Base-by-base conservation (phyloP, 257 asterid species). In the Plantago ovata region DNA sequence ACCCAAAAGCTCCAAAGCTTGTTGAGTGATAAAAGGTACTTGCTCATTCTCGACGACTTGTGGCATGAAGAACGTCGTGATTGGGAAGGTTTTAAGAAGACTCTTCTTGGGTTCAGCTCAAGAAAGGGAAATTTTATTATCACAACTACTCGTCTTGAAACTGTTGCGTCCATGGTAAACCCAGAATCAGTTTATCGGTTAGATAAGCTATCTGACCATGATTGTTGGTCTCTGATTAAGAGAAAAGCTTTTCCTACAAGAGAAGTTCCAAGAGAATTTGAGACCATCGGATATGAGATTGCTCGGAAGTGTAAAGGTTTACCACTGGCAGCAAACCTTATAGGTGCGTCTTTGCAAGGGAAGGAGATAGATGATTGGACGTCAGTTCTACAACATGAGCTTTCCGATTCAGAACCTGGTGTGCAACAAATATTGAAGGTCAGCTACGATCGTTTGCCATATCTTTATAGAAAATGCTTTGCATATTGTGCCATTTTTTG, bases 1-100 rank as follows among this genome's bases (percentile, higher is more conserved):
- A 15, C 9, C 5, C 1, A 6, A 10, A 46, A 15, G 53, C 18
- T 46, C 15, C 53, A 46, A 7, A 10, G 15, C 5, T 8, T 3
- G 5, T 10, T 46, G 22, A 46, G 4, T 0, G 1, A 22, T 7
- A 46, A 46, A 18, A 15, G 53, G 15, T 46, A n/a, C 15, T 46
- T 46, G 11, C 67, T 64, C 19, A 20, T 70, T 8, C 42, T 69
- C 0, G 69, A 70, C 59, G 63, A 64, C 53, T 21, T 70, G 49
- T 70, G 71, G 76, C 64, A 59, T 23, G 71, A 53, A 7, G 14
- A 56, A 36, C 20, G 16, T 14, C 38, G 32, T 28, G 22, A 39
- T 13, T 71, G 72, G 77, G 56, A 42, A 4, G 13, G 15, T 12
- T 53, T 71, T 41, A 55, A 21, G 15, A 48, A 11, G 5, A 24